These are phyloP conservation scores for Psidium friedrichsthalianum DNA, from an alignment of 345 rosid species.

Conservation along the genomic window DNA sequence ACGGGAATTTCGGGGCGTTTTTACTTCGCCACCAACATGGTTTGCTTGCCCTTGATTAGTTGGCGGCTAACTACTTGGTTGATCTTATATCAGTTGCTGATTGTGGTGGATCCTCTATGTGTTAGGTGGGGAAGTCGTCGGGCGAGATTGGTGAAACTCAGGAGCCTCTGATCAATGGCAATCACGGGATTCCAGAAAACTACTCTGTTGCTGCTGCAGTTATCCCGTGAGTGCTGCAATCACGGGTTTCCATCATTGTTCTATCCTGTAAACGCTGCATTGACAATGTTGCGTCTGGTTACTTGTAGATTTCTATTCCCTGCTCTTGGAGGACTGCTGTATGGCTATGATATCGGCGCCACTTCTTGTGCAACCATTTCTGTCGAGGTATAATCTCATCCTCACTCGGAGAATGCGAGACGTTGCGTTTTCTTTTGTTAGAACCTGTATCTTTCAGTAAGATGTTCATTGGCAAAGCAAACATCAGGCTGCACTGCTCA, in stretches of 20 bases:
- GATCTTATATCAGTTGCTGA: neutral
- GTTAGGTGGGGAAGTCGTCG: conserved; percentile 46
- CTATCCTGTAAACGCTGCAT: too few relatives aligned
- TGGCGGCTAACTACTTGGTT: neutral
- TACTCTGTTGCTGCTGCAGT: conserved; percentile 57
- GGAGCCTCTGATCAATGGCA: conserved; percentile 60
- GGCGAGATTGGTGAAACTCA: conserved; percentile 47
- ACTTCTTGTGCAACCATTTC: conserved; percentile 90
- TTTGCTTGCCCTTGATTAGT: neutral
- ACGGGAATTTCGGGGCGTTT: neutral
- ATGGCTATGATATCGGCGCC: conserved; percentile 95
- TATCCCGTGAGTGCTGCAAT: conserved; percentile 50
- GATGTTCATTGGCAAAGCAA: neutral
- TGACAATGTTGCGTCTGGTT: neutral
- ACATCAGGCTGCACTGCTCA: neutral
- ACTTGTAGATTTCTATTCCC: conserved; percentile 90
- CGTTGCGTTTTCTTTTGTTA: neutral
- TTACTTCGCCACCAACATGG: neutral
- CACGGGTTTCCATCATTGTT: neutral
- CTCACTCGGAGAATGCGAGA: neutral
- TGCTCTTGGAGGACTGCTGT: conserved; percentile 87
- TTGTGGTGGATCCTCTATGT: neutral
- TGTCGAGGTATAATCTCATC: conserved; percentile 35
- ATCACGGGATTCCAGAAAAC: conserved; percentile 23
- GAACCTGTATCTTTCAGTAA: neutral